Conservation (phyloP, 2,329 filamentous ascomycete genomes). For the Tolypocladium inflatum region DNA sequence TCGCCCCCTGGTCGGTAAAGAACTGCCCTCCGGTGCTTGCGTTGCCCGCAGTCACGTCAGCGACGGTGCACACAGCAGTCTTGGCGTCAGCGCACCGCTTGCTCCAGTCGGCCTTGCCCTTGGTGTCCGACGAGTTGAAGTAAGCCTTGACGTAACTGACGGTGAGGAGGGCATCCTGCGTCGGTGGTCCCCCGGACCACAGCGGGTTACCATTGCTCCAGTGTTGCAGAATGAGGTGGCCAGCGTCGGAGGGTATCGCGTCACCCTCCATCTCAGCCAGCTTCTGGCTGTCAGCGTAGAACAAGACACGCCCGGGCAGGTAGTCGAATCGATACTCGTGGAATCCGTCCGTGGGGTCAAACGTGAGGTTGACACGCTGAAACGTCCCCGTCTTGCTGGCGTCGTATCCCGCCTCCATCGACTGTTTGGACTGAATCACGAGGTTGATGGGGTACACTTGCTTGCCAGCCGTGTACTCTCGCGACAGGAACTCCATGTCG, state of each 20-base stretch:
- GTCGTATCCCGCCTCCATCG: constrained; percentile 50
- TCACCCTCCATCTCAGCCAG: constrained; percentile 47
- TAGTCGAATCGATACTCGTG: constrained; percentile 80
- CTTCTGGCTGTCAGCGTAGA: constrained; percentile 55
- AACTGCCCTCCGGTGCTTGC: constrained; percentile 12
- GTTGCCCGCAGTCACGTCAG: constrained; percentile 10
- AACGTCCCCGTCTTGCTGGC: constrained; percentile 51
- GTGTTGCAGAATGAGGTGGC: constrained; percentile 63
- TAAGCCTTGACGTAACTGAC: constrained; percentile 68
- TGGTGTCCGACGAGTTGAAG: constrained; percentile 57
- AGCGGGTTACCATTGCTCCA: constrained; percentile 66
- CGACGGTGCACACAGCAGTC: constrained; percentile 14
- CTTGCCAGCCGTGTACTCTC: constrained; percentile 44
- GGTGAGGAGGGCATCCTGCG: constrained; percentile 49
- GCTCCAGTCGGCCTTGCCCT: not conserved
- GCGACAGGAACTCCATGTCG: constrained; percentile 70
- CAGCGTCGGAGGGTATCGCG: constrained; percentile 49
- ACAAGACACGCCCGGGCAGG: constrained; percentile 49
- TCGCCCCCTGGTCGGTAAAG: constrained; percentile 4
- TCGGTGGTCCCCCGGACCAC: constrained; percentile 66
- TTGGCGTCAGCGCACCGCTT: constrained; percentile 1
- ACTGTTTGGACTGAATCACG: constrained; percentile 60
- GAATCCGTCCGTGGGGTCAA: constrained; percentile 54
- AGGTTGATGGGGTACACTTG: constrained; percentile 56
- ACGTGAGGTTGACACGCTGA: constrained; percentile 47